Evolutionary conservation across 768 basidiomycete genomes (phyloP).

Genomic region (Peribolospora baueri): DNA sequence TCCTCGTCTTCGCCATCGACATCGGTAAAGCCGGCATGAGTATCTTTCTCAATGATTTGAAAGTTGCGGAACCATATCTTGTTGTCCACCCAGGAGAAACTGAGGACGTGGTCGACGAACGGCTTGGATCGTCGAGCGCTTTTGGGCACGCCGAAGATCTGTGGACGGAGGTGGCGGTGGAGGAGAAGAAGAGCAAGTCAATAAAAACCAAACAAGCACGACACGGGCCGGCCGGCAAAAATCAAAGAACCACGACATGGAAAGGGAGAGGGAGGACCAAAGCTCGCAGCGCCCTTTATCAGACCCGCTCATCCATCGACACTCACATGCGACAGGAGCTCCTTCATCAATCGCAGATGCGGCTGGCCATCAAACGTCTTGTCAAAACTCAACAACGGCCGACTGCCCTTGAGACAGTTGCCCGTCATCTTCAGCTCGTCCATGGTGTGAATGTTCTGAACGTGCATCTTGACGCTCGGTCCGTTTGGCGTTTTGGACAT

Average conservation of each 20-base stretch:
- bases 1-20: background rate
- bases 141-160: conserved; percentile 91
- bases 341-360: conserved; percentile 70
- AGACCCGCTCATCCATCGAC: too few relatives aligned
- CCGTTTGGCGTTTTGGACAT: conserved; percentile 91
- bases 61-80: conserved; percentile 99
- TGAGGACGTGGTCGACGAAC: conserved; percentile 91
- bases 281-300: too few relatives aligned
- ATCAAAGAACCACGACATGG: background rate
- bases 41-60: conserved; percentile 35
- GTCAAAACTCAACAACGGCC: conserved; percentile 82
- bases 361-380: conserved; percentile 60
- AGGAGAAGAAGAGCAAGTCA: background rate
- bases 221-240: background rate
- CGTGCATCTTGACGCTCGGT: conserved; percentile 88
- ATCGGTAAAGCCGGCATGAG: background rate
- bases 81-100: conserved; percentile 79
- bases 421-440: conserved; percentile 99
- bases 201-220: background rate
- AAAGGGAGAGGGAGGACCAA: background rate
- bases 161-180: background rate
- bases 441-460: conserved; percentile 98
- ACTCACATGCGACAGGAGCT: conserved; percentile 75
- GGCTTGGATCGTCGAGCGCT: conserved; percentile 79
- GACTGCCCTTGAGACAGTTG: conserved; percentile 85